These are phyloP conservation scores for Vigna nakashimae DNA, from an alignment of 306 rosid genomes.

Conservation along the genomic window DNA sequence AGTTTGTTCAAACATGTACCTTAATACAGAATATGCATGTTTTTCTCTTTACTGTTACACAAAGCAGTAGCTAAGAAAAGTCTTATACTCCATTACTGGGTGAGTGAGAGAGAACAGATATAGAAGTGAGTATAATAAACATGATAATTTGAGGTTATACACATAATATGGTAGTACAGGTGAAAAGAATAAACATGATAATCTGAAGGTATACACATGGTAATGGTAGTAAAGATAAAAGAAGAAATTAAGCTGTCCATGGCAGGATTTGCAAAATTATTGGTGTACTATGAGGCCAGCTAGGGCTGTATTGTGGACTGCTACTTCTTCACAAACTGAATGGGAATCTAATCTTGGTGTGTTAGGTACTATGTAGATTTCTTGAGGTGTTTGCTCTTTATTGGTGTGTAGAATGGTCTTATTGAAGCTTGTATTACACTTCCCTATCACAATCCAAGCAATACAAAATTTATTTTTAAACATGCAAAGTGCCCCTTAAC, in stretches of 20 bases:
- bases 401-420: slow-evolving; percentile 10
- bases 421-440: slow-evolving; percentile 12
- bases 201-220: background rate
- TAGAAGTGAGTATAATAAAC: background rate
- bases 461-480: background rate
- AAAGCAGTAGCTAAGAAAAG: no score
- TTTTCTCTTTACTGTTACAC: no score
- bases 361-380: slow-evolving; percentile 9
- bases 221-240: slow-evolving; percentile 10
- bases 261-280: background rate
- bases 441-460: background rate
- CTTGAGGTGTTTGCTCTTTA: background rate
- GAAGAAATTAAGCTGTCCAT: slow-evolving; percentile 13
- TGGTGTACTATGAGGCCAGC: background rate
- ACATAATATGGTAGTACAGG: background rate
- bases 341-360: slow-evolving; percentile 5
- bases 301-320: background rate
- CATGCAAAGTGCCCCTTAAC: background rate
- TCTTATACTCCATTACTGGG: no score
- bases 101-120: slow-evolving; percentile 5
- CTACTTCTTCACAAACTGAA: background rate
- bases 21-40: no score
- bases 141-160: background rate
- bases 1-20: no score
- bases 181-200: slow-evolving; percentile 8